Percentiles rank a stretch among this genome's conserved stretches.
Conservation (phyloP, 1,284 basidiomycete genomes). For the Apiotrichum veenhuisii region DNA sequence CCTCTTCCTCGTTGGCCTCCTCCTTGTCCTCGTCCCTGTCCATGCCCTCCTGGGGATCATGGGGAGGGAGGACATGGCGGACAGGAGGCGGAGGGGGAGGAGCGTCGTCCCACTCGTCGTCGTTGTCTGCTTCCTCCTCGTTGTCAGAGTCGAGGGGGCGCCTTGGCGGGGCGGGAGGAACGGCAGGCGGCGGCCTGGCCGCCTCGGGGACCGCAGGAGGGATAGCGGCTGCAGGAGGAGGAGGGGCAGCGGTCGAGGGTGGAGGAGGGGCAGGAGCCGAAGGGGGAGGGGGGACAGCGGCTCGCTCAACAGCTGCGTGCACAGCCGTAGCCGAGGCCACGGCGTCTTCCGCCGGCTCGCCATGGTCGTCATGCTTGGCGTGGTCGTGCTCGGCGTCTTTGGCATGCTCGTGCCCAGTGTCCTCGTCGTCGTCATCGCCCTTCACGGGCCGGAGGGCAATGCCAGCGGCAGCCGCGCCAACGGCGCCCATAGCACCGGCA, state of each 20-base stretch:
- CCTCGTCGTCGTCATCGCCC: background rate
- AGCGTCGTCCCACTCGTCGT: conserved; percentile 21
- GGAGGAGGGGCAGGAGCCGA: background rate
- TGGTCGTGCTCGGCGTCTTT: too few relatives aligned
- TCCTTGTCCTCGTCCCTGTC: conserved; percentile 27
- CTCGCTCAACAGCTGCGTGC: too few relatives aligned
- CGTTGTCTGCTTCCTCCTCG: conserved; percentile 30
- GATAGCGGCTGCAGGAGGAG: background rate
- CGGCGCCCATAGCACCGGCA: conserved; percentile 27
- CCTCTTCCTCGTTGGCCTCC: conserved; percentile 31
- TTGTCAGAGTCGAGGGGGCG: conserved; percentile 21
- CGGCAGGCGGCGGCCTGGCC: conserved; percentile 1
- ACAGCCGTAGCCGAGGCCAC: too few relatives aligned
- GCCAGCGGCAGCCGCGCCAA: conserved; percentile 42
- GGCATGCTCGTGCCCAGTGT: too few relatives aligned
- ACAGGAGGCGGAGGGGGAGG: conserved; percentile 2
- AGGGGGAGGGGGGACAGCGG: background rate
- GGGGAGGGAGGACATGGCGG: background rate
- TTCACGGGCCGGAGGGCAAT: conserved; percentile 35
- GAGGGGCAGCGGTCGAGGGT: background rate
- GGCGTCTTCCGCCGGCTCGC: too few relatives aligned
- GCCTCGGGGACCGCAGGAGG: background rate
- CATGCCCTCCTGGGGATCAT: too few relatives aligned
- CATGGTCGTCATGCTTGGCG: too few relatives aligned
- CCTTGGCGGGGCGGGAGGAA: conserved; percentile 14